Percentiles rank a stretch among this genome's conserved stretches.
Evolutionary conservation across 768 basidiomycete species (phyloP).

Genomic region (Podaxis sp.): DNA sequence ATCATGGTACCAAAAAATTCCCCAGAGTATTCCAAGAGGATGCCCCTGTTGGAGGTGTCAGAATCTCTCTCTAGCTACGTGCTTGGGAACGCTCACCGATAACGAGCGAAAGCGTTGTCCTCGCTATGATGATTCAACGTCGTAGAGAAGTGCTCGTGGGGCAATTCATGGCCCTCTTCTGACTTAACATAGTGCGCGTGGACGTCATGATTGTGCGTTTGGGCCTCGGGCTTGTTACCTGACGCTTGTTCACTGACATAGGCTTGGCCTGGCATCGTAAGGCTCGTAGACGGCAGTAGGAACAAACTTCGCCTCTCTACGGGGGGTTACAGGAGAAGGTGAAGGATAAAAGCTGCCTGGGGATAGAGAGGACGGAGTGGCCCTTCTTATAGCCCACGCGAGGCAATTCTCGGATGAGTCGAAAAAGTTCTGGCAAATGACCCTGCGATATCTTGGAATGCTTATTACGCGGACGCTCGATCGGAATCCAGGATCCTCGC

Average conservation of each 20-base stretch:
- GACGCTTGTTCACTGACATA: neutral
- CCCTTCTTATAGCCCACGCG: neutral
- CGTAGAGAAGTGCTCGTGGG: neutral
- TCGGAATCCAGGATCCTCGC: neutral
- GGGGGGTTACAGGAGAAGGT: neutral
- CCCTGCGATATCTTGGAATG: neutral
- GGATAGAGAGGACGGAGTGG: neutral
- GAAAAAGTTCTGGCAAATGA: neutral
- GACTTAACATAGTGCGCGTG: neutral
- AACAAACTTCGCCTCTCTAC: neutral
- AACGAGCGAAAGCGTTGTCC: neutral
- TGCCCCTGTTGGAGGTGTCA: constrained; percentile 1
- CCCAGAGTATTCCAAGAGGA: constrained; percentile 29
- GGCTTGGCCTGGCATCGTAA: constrained; percentile 1
- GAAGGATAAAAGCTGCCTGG: neutral
- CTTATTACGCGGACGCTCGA: neutral
- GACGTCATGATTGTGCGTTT: neutral
- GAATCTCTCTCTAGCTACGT: neutral
- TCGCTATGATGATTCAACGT: neutral
- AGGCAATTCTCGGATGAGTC: neutral
- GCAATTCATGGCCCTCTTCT: neutral
- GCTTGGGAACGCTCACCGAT: neutral
- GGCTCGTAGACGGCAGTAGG: neutral
- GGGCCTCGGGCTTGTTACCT: neutral
- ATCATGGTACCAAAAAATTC: constrained; percentile 58